phyloP scores from a whole-genome alignment of 345 rosid genomes.

The Salix exigua region DNA sequence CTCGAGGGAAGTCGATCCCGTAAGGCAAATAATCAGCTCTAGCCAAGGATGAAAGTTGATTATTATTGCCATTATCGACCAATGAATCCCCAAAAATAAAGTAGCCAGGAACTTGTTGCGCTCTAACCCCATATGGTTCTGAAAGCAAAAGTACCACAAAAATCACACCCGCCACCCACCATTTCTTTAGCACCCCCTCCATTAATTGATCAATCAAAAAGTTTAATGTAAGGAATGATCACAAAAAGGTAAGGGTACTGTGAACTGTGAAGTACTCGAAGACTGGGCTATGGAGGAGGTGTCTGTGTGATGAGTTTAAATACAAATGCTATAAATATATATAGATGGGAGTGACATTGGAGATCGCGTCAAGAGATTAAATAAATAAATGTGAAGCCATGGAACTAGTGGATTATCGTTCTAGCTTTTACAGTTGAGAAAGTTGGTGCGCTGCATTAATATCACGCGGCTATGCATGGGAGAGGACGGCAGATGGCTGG shows the following conservation, averaged over 20 bases:
- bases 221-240: neutral
- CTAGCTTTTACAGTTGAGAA: conserved; percentile 20
- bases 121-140: conserved; percentile 18
- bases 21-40: conserved; percentile 74
- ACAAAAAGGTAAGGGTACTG: neutral
- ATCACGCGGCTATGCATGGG: conserved; percentile 24
- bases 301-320: conserved; percentile 13
- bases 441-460: conserved; percentile 30
- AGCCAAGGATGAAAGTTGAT: conserved; percentile 58
- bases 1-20: conserved; percentile 66
- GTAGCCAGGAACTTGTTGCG: conserved; percentile 73
- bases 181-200: neutral
- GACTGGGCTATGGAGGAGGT: neutral
- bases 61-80: conserved; percentile 92
- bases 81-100: conserved; percentile 87
- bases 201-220: neutral
- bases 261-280: neutral
- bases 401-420: neutral
- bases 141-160: neutral
- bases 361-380: neutral
- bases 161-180: neutral
- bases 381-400: neutral
- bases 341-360: neutral
- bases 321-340: conserved; percentile 21
- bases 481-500: neutral